Conservation (phyloP, 2,329 filamentous ascomycete species). For the Coleophoma crateriformis region DNA sequence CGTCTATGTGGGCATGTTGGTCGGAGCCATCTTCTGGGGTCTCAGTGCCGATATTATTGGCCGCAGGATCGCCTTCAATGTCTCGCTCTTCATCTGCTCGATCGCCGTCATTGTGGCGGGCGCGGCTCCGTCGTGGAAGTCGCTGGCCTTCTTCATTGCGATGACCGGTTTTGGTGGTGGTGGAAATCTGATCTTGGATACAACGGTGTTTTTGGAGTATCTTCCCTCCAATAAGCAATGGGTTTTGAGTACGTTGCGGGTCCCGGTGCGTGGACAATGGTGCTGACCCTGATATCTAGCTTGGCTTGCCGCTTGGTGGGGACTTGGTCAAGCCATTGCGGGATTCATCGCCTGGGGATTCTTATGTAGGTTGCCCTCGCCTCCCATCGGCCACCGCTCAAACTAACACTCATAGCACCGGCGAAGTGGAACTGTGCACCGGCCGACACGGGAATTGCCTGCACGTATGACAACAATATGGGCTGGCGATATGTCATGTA, state of each 20-base stretch:
- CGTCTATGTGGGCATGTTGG: constrained; percentile 49
- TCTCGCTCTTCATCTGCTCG: constrained; percentile 57
- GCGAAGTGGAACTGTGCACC: constrained; percentile 38
- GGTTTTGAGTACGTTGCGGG: constrained; percentile 39
- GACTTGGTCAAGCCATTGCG: constrained; percentile 24
- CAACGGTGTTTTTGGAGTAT: constrained; percentile 51
- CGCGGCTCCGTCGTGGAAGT: constrained; percentile 60
- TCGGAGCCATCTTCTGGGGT: constrained; percentile 64
- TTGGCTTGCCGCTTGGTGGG: constrained; percentile 54
- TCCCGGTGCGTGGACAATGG: neutral
- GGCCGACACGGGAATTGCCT: constrained; percentile 31
- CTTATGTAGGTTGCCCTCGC: constrained; percentile 9
- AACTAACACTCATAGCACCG: constrained; percentile 20
- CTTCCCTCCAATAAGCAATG: constrained; percentile 54
- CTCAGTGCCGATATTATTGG: constrained; percentile 63
- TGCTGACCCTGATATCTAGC: constrained; percentile 19
- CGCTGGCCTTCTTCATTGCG: constrained; percentile 57
- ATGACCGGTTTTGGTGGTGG: constrained; percentile 60
- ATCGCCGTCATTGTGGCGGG: constrained; percentile 60
- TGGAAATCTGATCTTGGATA: constrained; percentile 49
- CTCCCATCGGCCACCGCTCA: neutral
- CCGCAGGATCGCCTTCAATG: constrained; percentile 63
- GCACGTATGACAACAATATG: constrained; percentile 44
- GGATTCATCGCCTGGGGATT: constrained; percentile 24
- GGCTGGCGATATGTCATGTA: constrained; percentile 55